These are phyloP conservation scores for Cutaneotrichosporon sp. DNA, from an alignment of 1,284 basidiomycete genomes.

Conservation along the genomic window DNA sequence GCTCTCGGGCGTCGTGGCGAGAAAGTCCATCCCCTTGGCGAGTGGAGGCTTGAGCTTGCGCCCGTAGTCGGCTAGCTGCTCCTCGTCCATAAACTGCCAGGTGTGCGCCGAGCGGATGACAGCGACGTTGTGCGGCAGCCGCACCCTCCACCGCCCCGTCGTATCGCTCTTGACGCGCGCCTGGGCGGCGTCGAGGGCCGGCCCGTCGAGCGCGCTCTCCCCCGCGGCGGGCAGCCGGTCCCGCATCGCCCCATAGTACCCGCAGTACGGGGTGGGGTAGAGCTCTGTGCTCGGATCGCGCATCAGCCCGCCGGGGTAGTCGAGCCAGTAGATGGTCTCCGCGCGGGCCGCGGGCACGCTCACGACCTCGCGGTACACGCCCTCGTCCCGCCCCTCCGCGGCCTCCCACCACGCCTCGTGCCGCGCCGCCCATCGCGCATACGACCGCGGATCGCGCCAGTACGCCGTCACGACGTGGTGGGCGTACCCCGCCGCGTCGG, in stretches of 20 bases:
- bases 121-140: conserved; percentile 9
- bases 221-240: conserved; percentile 13
- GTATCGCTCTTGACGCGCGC: not conserved
- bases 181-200: not conserved
- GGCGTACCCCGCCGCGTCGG: conserved; percentile 4
- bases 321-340: conserved; percentile 22
- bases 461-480: conserved; percentile 21
- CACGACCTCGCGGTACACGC: conserved; percentile 17
- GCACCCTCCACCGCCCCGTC: conserved; percentile 7
- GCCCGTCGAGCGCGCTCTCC: not conserved
- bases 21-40: conserved; percentile 15
- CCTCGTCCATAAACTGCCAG: conserved; percentile 17
- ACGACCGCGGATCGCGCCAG: conserved; percentile 4
- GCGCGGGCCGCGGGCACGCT: conserved; percentile 10
- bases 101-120: conserved; percentile 20
- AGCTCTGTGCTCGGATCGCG: conserved; percentile 6
- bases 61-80: conserved; percentile 15
- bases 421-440: conserved; percentile 1
- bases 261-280: conserved; percentile 23
- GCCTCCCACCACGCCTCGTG: conserved; percentile 15
- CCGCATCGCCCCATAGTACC: conserved; percentile 23
- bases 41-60: conserved; percentile 15
- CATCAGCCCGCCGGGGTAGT: conserved; percentile 16
- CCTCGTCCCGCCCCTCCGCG: not conserved
- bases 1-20: not conserved